Evolutionary conservation across 1,284 basidiomycete genomes (phyloP), one percentile per base, ranked within the genome.

Genomic region (Ganoderma lingzhi): DNA sequence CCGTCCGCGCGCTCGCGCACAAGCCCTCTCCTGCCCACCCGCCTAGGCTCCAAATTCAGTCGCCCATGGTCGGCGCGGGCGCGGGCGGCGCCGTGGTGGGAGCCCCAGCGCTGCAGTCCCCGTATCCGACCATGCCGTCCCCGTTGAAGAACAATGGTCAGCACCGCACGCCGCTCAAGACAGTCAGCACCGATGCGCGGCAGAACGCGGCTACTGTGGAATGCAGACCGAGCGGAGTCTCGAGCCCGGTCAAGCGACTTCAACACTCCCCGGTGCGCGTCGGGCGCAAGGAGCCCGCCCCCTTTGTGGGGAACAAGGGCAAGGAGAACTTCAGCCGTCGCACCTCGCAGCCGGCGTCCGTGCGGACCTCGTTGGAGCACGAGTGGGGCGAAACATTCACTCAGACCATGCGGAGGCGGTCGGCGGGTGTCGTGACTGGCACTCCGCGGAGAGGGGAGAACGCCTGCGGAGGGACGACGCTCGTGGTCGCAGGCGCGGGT

Each of bases 1-100:
- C 73, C n/a, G 70, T 77, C n/a, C 76, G 76, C n/a, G 72, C 75
- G 15, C 55, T 77, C 14, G 66, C 71, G 12, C 74, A 73, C 62
- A 45, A 45, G 23, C 44, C 62, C 35, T 9, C 41, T 53, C 59
- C 64, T 69, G 14, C 30, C 66, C 41, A 37, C 51, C 30, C 42
- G 69, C 19, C 69, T 28, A 63, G n/a, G 64, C 71, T 15, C 71
- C 6, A 61, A 70, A 48, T 48, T 8, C 45, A n/a, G 0, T 17
- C 30, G 15, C 65, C 63, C 39, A 9, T 41, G 8, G 44, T 56
- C 41, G 70, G 67, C 37, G 66, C 70, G 19, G 69, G 72, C 17
- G 23, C 39, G 3, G 68, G 66, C 45, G 68, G 72, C 8, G 67
- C 69, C 9, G 69, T 71, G 42, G 64, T 70, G 30, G 68, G 68